A percentile compares a stretch with the other conserved stretches of the same genome.
phyloP scores from a whole-genome alignment of 805 yeast genomes.

The Tetrapisispora taiwanensis region DNA sequence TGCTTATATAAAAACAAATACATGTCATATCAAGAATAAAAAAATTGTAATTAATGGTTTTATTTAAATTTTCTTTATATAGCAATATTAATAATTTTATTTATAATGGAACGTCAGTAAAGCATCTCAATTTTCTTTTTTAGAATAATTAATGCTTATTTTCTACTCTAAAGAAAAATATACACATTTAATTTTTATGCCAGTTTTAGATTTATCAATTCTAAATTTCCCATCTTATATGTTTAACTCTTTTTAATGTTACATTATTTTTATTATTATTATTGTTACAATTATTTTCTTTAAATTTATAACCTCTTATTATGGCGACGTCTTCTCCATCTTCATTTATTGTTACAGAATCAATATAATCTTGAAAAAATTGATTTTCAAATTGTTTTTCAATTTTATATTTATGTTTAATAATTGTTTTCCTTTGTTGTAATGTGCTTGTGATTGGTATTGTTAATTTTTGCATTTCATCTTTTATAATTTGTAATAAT shows the following conservation, averaged over 20 bases:
- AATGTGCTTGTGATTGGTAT: constrained; percentile 22
- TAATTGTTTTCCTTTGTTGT: constrained; percentile 15
- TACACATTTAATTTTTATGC: too few species aligned
- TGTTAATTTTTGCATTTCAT: constrained; percentile 21
- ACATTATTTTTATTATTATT: background rate
- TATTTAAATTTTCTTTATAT: background rate
- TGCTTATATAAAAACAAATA: background rate
- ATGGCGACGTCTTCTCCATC: constrained; percentile 15
- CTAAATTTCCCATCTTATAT: background rate
- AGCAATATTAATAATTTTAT: background rate
- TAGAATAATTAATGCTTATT: too few species aligned
- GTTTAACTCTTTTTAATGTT: background rate
- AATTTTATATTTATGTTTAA: constrained; percentile 7
- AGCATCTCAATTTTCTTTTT: too few species aligned
- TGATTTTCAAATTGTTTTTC: background rate
- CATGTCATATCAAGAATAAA: too few species aligned
- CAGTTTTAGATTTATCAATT: too few species aligned
- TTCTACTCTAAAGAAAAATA: too few species aligned
- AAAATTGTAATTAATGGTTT: too few species aligned
- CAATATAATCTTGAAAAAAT: background rate
- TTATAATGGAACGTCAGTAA: too few species aligned
- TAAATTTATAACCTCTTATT: constrained; percentile 22
- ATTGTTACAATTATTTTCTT: background rate
- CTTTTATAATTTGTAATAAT: constrained; percentile 16
- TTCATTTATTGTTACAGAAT: background rate